Evolutionary conservation across 192 early-diverging fungal genomes (phyloP).

Genomic region (Coemansia sp.): DNA sequence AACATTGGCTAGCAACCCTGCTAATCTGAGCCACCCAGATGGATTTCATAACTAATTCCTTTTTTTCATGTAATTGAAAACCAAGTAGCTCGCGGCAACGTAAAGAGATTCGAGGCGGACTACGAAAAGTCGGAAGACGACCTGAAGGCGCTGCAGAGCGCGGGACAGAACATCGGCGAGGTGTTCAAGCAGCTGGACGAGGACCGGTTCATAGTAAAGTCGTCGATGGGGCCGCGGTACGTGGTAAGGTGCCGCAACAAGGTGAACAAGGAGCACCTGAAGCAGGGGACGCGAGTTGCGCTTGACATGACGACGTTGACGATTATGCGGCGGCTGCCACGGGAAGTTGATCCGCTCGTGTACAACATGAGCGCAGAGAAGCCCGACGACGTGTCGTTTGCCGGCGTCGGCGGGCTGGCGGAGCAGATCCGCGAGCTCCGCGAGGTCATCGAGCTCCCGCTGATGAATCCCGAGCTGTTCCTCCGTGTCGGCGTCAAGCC

Average conservation of each 20-base stretch:
- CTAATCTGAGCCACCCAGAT: no score
- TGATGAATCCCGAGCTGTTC: slow-evolving; percentile 99
- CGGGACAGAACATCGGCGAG: slow-evolving; percentile 99
- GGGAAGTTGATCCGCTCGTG: slow-evolving; percentile 98
- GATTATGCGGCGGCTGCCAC: slow-evolving; percentile 98
- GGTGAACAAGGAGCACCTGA: slow-evolving; percentile 92
- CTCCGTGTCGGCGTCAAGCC: slow-evolving; percentile 97
- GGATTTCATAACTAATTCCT: no score
- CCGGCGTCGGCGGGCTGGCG: slow-evolving; percentile 91
- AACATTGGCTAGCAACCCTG: no score
- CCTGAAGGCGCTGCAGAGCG: slow-evolving; percentile 95
- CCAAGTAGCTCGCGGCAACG: slow-evolving; percentile 67
- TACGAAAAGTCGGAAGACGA: slow-evolving; percentile 97
- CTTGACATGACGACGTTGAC: slow-evolving; percentile 99
- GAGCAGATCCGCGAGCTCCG: slow-evolving; percentile 98
- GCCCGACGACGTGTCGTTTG: slow-evolving; percentile 93
- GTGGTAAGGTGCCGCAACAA: slow-evolving; percentile 96
- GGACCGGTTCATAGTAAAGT: slow-evolving; percentile 97
- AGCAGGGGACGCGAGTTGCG: slow-evolving; percentile 96
- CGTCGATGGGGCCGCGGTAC: slow-evolving; percentile 94
- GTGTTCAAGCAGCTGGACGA: slow-evolving; percentile 97
- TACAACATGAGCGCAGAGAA: slow-evolving; percentile 99
- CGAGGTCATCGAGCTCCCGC: slow-evolving; percentile 98
- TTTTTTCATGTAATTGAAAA: no score
- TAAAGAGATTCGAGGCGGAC: slow-evolving; percentile 84